Conservation (phyloP, 495 filamentous ascomycete species). For the Parmelia sp. region DNA sequence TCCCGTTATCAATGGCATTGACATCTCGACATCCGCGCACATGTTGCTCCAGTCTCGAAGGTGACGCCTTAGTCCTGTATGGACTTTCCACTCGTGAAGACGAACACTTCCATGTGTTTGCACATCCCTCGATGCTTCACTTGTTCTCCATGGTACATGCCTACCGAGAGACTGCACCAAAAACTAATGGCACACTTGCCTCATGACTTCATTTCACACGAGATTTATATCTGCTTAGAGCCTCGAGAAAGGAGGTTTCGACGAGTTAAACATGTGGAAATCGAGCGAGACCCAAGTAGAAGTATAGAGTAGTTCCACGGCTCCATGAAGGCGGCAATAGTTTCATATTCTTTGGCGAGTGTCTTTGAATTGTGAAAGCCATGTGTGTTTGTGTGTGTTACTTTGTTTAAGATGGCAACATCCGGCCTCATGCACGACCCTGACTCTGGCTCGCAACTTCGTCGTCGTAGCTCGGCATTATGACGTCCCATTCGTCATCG, state of each 20-base stretch:
- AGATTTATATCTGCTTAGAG: not conserved
- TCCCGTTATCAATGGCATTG: not conserved
- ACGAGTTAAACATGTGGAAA: not conserved
- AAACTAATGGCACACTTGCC: not conserved
- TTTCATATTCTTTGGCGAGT: not conserved
- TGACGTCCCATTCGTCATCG: constrained; percentile 58
- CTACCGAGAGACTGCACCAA: not conserved
- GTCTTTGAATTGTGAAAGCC: not conserved
- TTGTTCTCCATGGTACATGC: not conserved
- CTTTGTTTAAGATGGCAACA: too few relatives aligned
- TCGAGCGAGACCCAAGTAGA: not conserved
- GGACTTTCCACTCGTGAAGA: not conserved
- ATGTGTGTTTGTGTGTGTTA: too few relatives aligned
- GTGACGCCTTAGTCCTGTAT: not conserved
- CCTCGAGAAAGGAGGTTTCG: not conserved
- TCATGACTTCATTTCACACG: not conserved
- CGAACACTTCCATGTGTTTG: not conserved
- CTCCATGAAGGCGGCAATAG: not conserved
- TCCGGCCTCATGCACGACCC: not conserved
- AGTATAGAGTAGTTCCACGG: not conserved
- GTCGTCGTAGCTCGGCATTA: constrained; percentile 56
- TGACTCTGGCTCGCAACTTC: constrained; percentile 33
- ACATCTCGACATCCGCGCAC: not conserved
- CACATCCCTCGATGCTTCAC: not conserved
- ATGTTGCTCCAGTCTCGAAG: not conserved